Conservation (phyloP, 2,329 filamentous ascomycete genomes). For the Chaetomiaceae sp. region DNA sequence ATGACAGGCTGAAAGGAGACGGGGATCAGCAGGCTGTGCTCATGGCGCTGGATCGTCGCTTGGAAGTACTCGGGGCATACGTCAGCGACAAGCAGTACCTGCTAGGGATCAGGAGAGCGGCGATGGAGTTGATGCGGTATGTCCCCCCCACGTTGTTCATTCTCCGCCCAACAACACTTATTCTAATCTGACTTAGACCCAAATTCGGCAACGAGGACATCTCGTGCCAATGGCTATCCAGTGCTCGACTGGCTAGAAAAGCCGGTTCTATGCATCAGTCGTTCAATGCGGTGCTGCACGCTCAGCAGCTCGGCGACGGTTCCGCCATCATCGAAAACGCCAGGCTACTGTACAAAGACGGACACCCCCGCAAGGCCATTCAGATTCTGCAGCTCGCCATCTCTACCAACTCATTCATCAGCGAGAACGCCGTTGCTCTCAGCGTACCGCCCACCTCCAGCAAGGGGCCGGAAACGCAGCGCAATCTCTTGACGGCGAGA, state of each 20-base stretch:
- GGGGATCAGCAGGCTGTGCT: conserved; percentile 39
- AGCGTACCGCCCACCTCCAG: conserved; percentile 31
- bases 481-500: conserved; percentile 61
- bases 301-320: conserved; percentile 74
- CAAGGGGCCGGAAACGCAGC: conserved; percentile 41
- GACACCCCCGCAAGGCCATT: conserved; percentile 90
- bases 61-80: conserved; percentile 86
- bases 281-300: conserved; percentile 89
- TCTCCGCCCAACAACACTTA: conserved; percentile 6
- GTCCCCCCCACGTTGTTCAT: conserved; percentile 25
- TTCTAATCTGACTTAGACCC: conserved; percentile 35
- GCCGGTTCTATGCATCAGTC: conserved; percentile 77
- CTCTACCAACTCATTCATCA: conserved; percentile 64
- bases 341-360: conserved; percentile 85
- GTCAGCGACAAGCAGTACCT: conserved; percentile 91
- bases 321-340: conserved; percentile 93
- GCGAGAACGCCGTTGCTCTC: conserved; percentile 28
- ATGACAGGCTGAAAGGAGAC: conserved; percentile 37
- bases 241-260: conserved; percentile 80
- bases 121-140: conserved; percentile 72
- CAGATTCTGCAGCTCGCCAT: conserved; percentile 85
- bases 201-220: conserved; percentile 66
- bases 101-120: conserved; percentile 75
- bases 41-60: conserved; percentile 60
- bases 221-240: conserved; percentile 78